A percentile compares a stretch with the other conserved stretches of the same genome.
Evolutionary conservation across 2,329 filamentous ascomycete genomes (phyloP).

Genomic region (Aureobasidium melanogenum): DNA sequence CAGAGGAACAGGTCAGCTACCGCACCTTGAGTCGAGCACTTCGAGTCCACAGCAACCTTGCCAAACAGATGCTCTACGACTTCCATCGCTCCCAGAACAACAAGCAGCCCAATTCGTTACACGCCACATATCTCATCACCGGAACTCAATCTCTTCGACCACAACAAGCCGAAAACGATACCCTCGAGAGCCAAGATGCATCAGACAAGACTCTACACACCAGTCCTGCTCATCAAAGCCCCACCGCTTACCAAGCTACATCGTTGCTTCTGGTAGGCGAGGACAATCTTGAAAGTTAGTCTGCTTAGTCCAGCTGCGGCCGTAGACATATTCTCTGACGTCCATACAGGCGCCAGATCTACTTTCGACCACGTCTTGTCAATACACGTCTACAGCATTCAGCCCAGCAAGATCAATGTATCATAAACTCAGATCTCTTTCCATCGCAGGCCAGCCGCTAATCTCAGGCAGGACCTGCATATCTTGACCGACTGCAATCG

Average conservation of each 20-base stretch:
- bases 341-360: conserved; percentile 41
- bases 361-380: conserved; percentile 65
- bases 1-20: conserved; percentile 64
- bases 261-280: conserved; percentile 62
- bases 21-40: conserved; percentile 72
- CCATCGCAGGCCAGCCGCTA: background rate
- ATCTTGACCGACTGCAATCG: conserved; percentile 61
- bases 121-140: conserved; percentile 85
- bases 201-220: conserved; percentile 60
- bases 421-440: background rate
- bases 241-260: conserved; percentile 20
- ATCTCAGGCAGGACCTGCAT: conserved; percentile 41
- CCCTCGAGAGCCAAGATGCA: conserved; percentile 40
- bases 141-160: conserved; percentile 46
- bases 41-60: conserved; percentile 74
- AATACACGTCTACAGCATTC: conserved; percentile 81
- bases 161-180: conserved; percentile 26
- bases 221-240: conserved; percentile 41
- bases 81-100: conserved; percentile 72
- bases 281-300: conserved; percentile 59
- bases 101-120: conserved; percentile 63
- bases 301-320: background rate
- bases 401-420: conserved; percentile 54
- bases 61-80: conserved; percentile 86
- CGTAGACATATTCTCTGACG: background rate